These are phyloP conservation scores for Seiridium unicorne DNA, from an alignment of 2,329 filamentous ascomycete species.

Conservation along the genomic window DNA sequence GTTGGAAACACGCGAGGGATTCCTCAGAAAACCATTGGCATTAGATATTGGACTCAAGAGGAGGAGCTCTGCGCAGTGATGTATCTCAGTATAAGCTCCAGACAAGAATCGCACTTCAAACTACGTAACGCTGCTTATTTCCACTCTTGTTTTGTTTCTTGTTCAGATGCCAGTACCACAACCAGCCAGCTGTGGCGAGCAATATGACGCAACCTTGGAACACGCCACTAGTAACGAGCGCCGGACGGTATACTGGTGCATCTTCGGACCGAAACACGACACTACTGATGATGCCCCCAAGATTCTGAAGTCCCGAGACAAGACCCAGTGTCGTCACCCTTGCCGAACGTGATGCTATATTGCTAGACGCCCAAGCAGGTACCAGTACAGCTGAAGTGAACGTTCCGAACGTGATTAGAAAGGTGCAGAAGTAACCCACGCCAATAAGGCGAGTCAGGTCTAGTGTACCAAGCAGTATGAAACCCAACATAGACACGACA, in stretches of 20 bases:
- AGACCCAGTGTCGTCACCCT: slow-evolving; percentile 14
- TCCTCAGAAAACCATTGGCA: slow-evolving; percentile 75
- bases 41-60: slow-evolving; percentile 63
- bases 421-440: slow-evolving; percentile 22
- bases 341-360: slow-evolving; percentile 13
- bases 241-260: slow-evolving; percentile 17
- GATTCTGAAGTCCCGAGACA: slow-evolving; percentile 12
- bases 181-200: not conserved
- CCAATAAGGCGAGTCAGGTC: slow-evolving; percentile 15
- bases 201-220: not conserved
- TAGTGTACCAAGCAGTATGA: slow-evolving; percentile 18
- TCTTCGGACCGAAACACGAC: slow-evolving; percentile 14
- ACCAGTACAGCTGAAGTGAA: slow-evolving; percentile 19
- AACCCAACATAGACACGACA: slow-evolving; percentile 15
- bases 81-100: not conserved
- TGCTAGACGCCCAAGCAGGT: slow-evolving; percentile 14
- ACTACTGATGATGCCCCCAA: slow-evolving; percentile 16
- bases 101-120: not conserved
- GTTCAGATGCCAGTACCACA: not conserved
- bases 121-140: not conserved
- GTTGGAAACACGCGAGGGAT: slow-evolving; percentile 77
- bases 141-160: not conserved
- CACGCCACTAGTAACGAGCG: slow-evolving; percentile 11
- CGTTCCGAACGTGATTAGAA: slow-evolving; percentile 19
- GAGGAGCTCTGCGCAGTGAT: slow-evolving; percentile 26